Evolutionary conservation across 2,329 filamentous ascomycete genomes (phyloP).

Genomic region (Bipolaris cookei): DNA sequence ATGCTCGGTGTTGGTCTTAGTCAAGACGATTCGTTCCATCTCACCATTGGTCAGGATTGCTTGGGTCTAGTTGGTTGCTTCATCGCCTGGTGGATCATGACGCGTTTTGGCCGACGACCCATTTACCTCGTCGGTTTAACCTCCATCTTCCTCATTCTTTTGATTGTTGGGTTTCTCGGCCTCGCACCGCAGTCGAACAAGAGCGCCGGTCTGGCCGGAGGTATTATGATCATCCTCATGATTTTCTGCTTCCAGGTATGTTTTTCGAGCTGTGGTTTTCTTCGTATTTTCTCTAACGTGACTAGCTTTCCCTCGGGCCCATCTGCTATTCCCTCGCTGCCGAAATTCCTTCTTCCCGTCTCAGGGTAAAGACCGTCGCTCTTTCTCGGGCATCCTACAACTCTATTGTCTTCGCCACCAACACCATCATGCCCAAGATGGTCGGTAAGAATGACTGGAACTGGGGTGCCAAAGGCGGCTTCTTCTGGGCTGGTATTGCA

Average conservation of each 20-base stretch:
- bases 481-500: slow-evolving; percentile 33
- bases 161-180: slow-evolving; percentile 73
- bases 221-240: slow-evolving; percentile 33
- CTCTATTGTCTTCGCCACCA: slow-evolving; percentile 31
- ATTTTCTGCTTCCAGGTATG: slow-evolving; percentile 35
- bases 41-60: slow-evolving; percentile 33
- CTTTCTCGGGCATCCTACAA: slow-evolving; percentile 64
- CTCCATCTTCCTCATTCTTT: slow-evolving; percentile 28
- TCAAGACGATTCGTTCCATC: slow-evolving; percentile 33
- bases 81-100: slow-evolving; percentile 79
- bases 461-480: slow-evolving; percentile 33
- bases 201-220: slow-evolving; percentile 51
- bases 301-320: slow-evolving; percentile 73
- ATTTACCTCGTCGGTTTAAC: slow-evolving; percentile 71
- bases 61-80: slow-evolving; percentile 62
- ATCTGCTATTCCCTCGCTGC: slow-evolving; percentile 86
- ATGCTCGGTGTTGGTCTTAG: slow-evolving; percentile 30
- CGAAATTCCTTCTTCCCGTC: slow-evolving; percentile 77
- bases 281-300: slow-evolving; percentile 72
- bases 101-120: slow-evolving; percentile 73
- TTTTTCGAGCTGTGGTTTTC: neutral
- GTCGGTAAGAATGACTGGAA: slow-evolving; percentile 34
- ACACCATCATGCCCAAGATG: slow-evolving; percentile 35
- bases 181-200: slow-evolving; percentile 53
- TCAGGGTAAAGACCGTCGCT: slow-evolving; percentile 89